Percentiles rank a stretch among this genome's conserved stretches.
phyloP scores from a whole-genome alignment of 305 asterid species.

The Fraxinus floribunda region DNA sequence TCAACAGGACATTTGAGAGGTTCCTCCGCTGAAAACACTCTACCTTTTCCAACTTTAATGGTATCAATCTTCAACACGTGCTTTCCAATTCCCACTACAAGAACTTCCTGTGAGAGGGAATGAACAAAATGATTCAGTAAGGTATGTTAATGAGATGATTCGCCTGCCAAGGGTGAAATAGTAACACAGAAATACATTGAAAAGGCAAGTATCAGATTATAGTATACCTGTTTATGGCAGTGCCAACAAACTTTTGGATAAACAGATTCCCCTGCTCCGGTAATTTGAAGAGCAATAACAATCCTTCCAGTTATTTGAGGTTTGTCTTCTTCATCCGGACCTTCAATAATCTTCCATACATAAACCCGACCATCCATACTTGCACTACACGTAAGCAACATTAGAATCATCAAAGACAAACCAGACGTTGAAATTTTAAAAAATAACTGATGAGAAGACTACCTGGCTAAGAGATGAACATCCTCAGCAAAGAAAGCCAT shows the following conservation, averaged over 20 bases:
- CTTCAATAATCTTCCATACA: slow-evolving; percentile 89
- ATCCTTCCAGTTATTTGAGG: slow-evolving; percentile 78
- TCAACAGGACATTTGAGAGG: slow-evolving; percentile 72
- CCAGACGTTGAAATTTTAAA: slow-evolving; percentile 15
- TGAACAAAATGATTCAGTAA: slow-evolving; percentile 18
- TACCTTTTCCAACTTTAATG: slow-evolving; percentile 80
- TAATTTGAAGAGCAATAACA: slow-evolving; percentile 67
- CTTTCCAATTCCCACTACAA: slow-evolving; percentile 80
- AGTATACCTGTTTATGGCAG: slow-evolving; percentile 80
- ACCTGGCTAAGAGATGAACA: slow-evolving; percentile 94
- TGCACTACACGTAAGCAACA: slow-evolving; percentile 55
- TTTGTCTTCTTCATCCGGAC: slow-evolving; percentile 84
- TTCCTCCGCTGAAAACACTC: slow-evolving; percentile 68
- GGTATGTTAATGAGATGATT: neutral
- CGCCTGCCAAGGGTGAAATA: neutral
- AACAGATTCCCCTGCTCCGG: slow-evolving; percentile 74
- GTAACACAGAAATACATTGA: slow-evolving; percentile 6
- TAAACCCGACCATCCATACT: slow-evolving; percentile 89
- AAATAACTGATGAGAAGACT: slow-evolving; percentile 22
- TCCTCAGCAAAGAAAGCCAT: slow-evolving; percentile 98
- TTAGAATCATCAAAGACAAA: slow-evolving; percentile 25
- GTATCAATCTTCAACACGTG: slow-evolving; percentile 74
- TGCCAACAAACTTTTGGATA: slow-evolving; percentile 98
- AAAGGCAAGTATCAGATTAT: slow-evolving; percentile 6
- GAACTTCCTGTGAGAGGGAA: slow-evolving; percentile 63